A percentile compares a stretch with the other conserved stretches of the same genome.
These are phyloP conservation scores for Cicer judaicum DNA, from an alignment of 306 rosid genomes.

Conservation along the genomic window DNA sequence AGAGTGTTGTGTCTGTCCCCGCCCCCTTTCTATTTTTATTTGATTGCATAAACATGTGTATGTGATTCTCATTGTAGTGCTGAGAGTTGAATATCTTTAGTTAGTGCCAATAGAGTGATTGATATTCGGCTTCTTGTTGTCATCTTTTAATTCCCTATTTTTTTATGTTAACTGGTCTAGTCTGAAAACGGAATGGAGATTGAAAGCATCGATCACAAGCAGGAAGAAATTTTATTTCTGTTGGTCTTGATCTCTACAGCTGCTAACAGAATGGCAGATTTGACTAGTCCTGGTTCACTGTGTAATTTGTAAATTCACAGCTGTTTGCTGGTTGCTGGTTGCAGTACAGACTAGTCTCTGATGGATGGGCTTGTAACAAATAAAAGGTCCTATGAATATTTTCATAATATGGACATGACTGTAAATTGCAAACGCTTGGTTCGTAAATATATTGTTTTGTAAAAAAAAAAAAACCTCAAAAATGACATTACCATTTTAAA, in stretches of 20 bases:
- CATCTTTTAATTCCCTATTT: background rate
- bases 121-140: background rate
- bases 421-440: slow-evolving; percentile 8
- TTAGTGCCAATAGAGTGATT: background rate
- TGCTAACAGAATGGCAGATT: slow-evolving; percentile 19
- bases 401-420: slow-evolving; percentile 22
- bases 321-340: slow-evolving; percentile 23
- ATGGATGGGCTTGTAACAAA: slow-evolving; percentile 2
- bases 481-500: background rate
- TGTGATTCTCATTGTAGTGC: slow-evolving; percentile 11
- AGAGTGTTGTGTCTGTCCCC: background rate
- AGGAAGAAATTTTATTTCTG: slow-evolving; percentile 12
- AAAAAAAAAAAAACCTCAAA: background rate
- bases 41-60: background rate
- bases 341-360: background rate
- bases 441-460: background rate
- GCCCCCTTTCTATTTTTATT: background rate
- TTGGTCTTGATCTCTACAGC: slow-evolving; percentile 16
- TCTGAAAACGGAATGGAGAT: slow-evolving; percentile 29
- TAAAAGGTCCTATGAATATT: background rate
- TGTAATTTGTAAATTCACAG: slow-evolving; percentile 26
- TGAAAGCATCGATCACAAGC: slow-evolving; percentile 36
- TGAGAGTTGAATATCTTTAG: slow-evolving; percentile 15
- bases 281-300: background rate
- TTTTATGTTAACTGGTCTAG: background rate